A percentile compares a stretch with the other conserved stretches of the same genome.
Conservation (phyloP, 1,139 yeast genomes). For the Geotrichum fermentans region DNA sequence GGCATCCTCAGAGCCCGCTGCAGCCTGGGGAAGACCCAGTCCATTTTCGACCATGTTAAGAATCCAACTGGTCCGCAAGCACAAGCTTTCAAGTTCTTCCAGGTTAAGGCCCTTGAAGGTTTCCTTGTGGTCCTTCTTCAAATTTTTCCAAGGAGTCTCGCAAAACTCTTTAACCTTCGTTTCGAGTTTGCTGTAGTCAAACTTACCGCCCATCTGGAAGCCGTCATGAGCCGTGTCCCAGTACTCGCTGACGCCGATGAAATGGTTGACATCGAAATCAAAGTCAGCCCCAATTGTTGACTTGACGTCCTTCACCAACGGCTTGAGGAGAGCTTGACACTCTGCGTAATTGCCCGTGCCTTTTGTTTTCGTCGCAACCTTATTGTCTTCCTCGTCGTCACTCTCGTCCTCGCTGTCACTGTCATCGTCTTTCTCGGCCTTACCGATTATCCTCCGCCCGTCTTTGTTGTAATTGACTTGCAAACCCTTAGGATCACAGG, state of each 20-base stretch:
- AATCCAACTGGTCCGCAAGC: slow-evolving; percentile 72
- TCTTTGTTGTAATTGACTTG: slow-evolving; percentile 15
- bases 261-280: slow-evolving; percentile 62
- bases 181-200: slow-evolving; percentile 41
- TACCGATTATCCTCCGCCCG: slow-evolving; percentile 6
- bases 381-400: slow-evolving; percentile 8
- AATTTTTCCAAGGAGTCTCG: slow-evolving; percentile 41
- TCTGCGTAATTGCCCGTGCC: slow-evolving; percentile 59
- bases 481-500: slow-evolving; percentile 44
- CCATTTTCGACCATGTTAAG: slow-evolving; percentile 68
- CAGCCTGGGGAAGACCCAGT: slow-evolving; percentile 60
- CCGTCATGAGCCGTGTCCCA: slow-evolving; percentile 67
- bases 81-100: slow-evolving; percentile 47
- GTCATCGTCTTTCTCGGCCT: slow-evolving; percentile 10
- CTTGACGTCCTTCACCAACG: slow-evolving; percentile 40
- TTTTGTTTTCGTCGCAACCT: slow-evolving; percentile 31
- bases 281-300: slow-evolving; percentile 53
- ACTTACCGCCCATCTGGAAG: slow-evolving; percentile 39
- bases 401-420: slow-evolving; percentile 36
- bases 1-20: slow-evolving; percentile 23
- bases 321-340: slow-evolving; percentile 52
- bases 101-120: slow-evolving; percentile 36
- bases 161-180: slow-evolving; percentile 48
- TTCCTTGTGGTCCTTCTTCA: slow-evolving; percentile 34
- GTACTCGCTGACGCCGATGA: slow-evolving; percentile 77